phyloP scores from a whole-genome alignment of 306 rosid species.

The Albizia julibrissin region DNA sequence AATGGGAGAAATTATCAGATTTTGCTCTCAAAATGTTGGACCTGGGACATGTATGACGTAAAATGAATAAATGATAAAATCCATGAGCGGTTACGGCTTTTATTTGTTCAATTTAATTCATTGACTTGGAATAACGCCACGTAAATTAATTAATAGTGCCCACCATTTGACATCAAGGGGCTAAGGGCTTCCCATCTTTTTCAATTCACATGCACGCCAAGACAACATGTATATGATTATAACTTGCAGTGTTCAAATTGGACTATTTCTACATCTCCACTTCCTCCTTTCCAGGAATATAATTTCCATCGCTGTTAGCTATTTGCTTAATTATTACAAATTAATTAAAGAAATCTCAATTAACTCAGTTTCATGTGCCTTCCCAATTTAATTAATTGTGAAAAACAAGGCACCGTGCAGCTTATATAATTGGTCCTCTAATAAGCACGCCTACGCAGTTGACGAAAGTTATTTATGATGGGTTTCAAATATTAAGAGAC shows the following conservation, averaged over 20 bases:
- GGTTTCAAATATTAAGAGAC: background rate
- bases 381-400: background rate
- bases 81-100: background rate
- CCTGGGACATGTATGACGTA: background rate
- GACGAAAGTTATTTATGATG: no score
- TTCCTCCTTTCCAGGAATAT: background rate
- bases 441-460: no score
- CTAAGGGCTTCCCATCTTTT: background rate
- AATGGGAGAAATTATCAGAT: background rate
- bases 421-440: no score
- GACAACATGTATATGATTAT: background rate
- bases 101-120: background rate
- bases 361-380: background rate
- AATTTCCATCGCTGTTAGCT: background rate
- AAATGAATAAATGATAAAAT: background rate
- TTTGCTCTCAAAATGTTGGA: background rate
- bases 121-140: background rate
- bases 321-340: background rate
- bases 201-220: slow-evolving; percentile 4
- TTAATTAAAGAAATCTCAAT: background rate
- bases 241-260: background rate
- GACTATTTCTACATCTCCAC: background rate
- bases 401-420: no score
- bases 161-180: slow-evolving; percentile 10
- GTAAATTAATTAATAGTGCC: background rate